phyloP scores from a whole-genome alignment of 164 flowering plant genomes.

The Magnolia changhungtana region DNA sequence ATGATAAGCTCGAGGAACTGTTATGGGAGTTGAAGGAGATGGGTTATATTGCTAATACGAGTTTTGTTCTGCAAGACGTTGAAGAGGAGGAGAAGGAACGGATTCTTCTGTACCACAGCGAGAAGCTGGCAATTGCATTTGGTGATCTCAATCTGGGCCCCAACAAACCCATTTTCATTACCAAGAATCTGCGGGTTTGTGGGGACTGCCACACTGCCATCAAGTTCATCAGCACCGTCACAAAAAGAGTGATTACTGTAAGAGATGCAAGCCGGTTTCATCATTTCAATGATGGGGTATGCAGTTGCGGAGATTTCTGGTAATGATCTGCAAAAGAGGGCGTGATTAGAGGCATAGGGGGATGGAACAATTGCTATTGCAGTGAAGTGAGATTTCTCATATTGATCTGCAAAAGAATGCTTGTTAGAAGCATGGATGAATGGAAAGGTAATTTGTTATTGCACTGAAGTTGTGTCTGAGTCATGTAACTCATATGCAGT shows the following conservation, averaged over 20 bases:
- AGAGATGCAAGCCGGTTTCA: constrained; percentile 52
- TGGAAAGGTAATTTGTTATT: background rate
- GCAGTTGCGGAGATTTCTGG: constrained; percentile 61
- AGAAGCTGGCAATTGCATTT: constrained; percentile 51
- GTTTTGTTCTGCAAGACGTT: constrained; percentile 49
- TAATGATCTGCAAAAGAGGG: constrained; percentile 16
- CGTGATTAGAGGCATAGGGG: background rate
- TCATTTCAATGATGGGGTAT: constrained; percentile 45
- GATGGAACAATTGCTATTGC: background rate
- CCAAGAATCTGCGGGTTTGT: constrained; percentile 52
- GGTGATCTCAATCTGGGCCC: constrained; percentile 30
- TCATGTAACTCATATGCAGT: background rate
- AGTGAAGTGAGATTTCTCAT: background rate
- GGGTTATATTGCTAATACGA: constrained; percentile 40
- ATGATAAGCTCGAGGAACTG: constrained; percentile 41
- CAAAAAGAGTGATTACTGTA: constrained; percentile 37
- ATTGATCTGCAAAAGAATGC: background rate
- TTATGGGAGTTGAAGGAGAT: constrained; percentile 43
- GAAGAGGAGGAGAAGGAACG: constrained; percentile 57
- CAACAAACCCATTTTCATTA: constrained; percentile 32
- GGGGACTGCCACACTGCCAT: constrained; percentile 51
- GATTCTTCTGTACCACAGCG: constrained; percentile 44
- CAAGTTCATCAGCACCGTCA: constrained; percentile 30
- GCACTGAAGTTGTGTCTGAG: background rate
- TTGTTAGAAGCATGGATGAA: background rate